Evolutionary conservation across 352 stramenopile species (phyloP).

Genomic region (Pythium phragmitis): DNA sequence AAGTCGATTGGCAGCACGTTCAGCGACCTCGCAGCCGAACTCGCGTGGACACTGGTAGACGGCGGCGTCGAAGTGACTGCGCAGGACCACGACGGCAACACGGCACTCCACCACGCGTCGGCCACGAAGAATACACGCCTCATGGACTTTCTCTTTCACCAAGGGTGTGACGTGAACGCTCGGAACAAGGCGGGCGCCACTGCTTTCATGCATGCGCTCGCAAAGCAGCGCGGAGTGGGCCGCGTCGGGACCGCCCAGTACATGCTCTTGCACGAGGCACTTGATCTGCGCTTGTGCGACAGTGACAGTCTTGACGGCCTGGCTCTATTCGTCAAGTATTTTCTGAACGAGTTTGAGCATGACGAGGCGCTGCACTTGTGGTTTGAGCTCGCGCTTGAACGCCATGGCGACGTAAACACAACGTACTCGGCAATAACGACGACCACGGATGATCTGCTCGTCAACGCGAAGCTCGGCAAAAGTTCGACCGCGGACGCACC

Average conservation of each 20-base stretch:
- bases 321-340: constrained; percentile 39
- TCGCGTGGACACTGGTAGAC: constrained; percentile 70
- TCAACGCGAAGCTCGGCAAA: constrained; percentile 30
- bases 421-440: neutral
- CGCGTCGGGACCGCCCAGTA: constrained; percentile 9
- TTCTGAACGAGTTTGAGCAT: constrained; percentile 32
- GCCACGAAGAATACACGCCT: constrained; percentile 43
- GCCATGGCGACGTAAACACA: neutral
- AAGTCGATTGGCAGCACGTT: constrained; percentile 40
- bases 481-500: constrained; percentile 32
- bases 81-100: constrained; percentile 39
- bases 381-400: constrained; percentile 30
- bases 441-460: constrained; percentile 29
- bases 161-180: constrained; percentile 39
- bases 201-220: constrained; percentile 46
- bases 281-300: neutral
- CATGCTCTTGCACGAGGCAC: constrained; percentile 6
- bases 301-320: constrained; percentile 4
- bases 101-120: constrained; percentile 57
- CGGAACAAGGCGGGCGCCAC: constrained; percentile 42
- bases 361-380: constrained; percentile 36
- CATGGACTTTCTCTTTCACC: constrained; percentile 67
- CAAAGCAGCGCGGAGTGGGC: neutral
- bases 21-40: constrained; percentile 38
- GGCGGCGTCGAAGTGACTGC: constrained; percentile 31